Evolutionary conservation across 176 grass and related monocot species (phyloP).

Genomic region (Triticum dicoccoides): DNA sequence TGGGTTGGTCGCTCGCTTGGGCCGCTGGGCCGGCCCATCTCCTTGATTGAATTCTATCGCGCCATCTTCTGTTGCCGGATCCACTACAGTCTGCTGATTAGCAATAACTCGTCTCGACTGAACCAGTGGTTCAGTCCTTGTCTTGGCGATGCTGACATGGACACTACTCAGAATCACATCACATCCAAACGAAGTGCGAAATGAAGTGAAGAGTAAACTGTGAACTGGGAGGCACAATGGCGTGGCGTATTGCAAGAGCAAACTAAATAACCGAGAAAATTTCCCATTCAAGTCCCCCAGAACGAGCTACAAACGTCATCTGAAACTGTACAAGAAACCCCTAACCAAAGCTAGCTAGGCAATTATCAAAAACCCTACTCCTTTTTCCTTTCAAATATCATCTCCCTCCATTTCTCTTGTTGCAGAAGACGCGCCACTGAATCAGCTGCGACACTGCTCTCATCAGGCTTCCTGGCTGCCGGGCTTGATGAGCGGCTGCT

Average conservation of each 20-base stretch:
- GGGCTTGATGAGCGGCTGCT: slow-evolving; percentile 76
- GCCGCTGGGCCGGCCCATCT: no score
- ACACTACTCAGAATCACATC: neutral
- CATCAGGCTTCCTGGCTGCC: slow-evolving; percentile 46
- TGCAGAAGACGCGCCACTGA: no score
- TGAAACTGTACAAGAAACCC: slow-evolving; percentile 45
- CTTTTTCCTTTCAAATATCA: neutral
- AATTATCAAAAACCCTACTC: slow-evolving; percentile 46
- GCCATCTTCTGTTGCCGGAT: no score
- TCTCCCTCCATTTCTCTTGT: neutral
- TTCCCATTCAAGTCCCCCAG: slow-evolving; percentile 28
- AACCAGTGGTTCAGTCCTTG: no score
- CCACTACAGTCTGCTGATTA: no score
- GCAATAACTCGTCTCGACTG: no score
- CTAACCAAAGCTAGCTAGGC: slow-evolving; percentile 48
- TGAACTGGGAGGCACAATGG: neutral
- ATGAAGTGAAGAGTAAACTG: neutral
- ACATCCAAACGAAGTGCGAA: neutral
- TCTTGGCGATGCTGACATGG: no score
- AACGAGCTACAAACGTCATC: slow-evolving; percentile 28
- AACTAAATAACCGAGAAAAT: neutral
- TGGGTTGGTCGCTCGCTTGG: no score
- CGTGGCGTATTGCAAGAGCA: slow-evolving; percentile 40
- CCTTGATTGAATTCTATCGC: no score
- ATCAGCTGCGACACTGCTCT: neutral